Conservation (phyloP, 257 asterid species). For the Paraleonurus japonicus region DNA sequence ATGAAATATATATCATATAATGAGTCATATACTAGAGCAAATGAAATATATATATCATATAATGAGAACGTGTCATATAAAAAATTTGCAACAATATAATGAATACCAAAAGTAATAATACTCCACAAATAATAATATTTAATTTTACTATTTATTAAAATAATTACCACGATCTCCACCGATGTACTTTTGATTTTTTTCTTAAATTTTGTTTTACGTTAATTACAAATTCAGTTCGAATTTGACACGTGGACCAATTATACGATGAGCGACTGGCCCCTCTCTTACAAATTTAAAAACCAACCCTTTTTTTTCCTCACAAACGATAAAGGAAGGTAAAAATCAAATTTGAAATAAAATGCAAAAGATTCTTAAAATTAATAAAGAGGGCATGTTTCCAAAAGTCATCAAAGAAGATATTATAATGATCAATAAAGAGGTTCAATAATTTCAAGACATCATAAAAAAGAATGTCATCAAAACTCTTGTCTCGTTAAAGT, state of each 20-base stretch:
- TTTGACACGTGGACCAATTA: neutral
- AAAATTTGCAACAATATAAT: too few relatives aligned
- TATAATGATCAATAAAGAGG: conserved; percentile 31
- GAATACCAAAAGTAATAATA: too few relatives aligned
- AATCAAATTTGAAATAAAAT: neutral
- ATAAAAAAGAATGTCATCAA: conserved; percentile 28
- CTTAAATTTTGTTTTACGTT: neutral
- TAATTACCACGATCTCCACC: neutral
- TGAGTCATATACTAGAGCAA: too few relatives aligned
- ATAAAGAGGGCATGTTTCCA: conserved; percentile 37
- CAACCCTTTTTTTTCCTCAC: too few relatives aligned
- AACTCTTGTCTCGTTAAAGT: conserved; percentile 40
- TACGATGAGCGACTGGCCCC: conserved; percentile 23
- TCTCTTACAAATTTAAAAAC: too few relatives aligned
- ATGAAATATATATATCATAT: too few relatives aligned
- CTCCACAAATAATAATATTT: too few relatives aligned
- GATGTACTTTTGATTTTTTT: conserved; percentile 7
- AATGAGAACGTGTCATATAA: too few relatives aligned
- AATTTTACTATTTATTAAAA: too few relatives aligned
- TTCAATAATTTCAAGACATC: conserved; percentile 39
- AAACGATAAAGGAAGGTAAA: conserved; percentile 2
- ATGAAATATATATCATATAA: too few relatives aligned
- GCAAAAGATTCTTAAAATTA: conserved; percentile 24
- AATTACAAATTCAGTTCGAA: neutral
- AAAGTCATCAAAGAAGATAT: conserved; percentile 33